A percentile compares a stretch with the other conserved stretches of the same genome.
phyloP scores from a whole-genome alignment of 1,284 basidiomycete genomes.

The Cryptococcus sp. region DNA sequence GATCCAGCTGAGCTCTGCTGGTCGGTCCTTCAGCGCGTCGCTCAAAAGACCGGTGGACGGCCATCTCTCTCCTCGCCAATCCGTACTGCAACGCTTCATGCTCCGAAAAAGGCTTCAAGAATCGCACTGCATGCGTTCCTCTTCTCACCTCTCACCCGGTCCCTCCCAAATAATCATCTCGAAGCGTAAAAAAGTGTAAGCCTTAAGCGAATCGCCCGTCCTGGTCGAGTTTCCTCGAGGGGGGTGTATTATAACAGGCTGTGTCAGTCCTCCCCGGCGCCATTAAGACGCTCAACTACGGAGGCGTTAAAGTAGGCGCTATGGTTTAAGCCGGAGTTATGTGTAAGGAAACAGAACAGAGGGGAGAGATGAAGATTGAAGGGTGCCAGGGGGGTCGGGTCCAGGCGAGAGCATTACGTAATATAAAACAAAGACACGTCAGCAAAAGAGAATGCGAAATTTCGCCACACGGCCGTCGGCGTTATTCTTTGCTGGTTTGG shows the following conservation, averaged over 20 bases:
- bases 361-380: not conserved
- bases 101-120: too few species aligned
- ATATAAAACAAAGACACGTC: not conserved
- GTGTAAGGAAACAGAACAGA: constrained; percentile 19
- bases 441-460: constrained; percentile 1
- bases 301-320: constrained; percentile 14
- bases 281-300: constrained; percentile 28
- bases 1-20: too few species aligned
- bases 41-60: too few species aligned
- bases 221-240: too few species aligned
- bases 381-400: not conserved
- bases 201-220: constrained; percentile 45
- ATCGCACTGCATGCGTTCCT: too few species aligned
- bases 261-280: constrained; percentile 33
- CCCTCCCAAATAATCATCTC: not conserved
- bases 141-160: too few species aligned
- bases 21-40: too few species aligned
- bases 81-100: too few species aligned
- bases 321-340: constrained; percentile 31
- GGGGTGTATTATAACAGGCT: constrained; percentile 39
- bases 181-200: constrained; percentile 21
- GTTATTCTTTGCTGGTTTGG: constrained; percentile 2
- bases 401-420: not conserved
- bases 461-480: constrained; percentile 19
- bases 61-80: too few species aligned